These are phyloP conservation scores for Rutstroemia sp. DNA, from an alignment of 2,329 filamentous ascomycete genomes.

Conservation along the genomic window DNA sequence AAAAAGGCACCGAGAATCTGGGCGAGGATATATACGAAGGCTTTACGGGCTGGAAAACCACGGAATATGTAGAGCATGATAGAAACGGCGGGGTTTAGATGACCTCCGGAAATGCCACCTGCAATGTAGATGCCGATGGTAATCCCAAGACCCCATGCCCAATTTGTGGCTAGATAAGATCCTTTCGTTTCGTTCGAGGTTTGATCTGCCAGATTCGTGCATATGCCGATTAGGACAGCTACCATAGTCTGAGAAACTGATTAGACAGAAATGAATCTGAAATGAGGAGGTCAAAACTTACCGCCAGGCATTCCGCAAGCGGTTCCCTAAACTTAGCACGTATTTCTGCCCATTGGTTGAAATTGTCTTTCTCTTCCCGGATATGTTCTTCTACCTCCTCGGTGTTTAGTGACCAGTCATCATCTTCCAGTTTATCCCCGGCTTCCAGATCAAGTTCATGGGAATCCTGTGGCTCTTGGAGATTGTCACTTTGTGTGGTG, in stretches of 20 bases:
- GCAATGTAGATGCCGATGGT: slow-evolving; percentile 43
- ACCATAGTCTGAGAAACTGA: slow-evolving; percentile 10
- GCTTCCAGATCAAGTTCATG: slow-evolving; percentile 1
- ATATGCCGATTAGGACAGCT: slow-evolving; percentile 37
- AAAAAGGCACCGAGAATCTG: slow-evolving; percentile 45
- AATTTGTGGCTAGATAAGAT: slow-evolving; percentile 37
- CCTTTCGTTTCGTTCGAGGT: slow-evolving; percentile 24
- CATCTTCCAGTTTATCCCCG: slow-evolving; percentile 1
- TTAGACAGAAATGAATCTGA: too few relatives aligned
- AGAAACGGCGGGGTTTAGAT: slow-evolving; percentile 38
- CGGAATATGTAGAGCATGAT: slow-evolving; percentile 40
- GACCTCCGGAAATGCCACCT: slow-evolving; percentile 40
- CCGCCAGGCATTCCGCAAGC: slow-evolving; percentile 42
- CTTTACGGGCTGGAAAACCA: slow-evolving; percentile 44
- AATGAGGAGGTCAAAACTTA: slow-evolving; percentile 7
- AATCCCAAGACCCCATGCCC: slow-evolving; percentile 46
- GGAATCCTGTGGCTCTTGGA: neutral
- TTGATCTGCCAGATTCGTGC: slow-evolving; percentile 37
- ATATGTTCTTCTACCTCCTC: slow-evolving; percentile 15
- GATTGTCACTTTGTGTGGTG: neutral
- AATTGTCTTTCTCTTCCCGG: slow-evolving; percentile 3
- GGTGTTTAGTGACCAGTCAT: slow-evolving; percentile 11
- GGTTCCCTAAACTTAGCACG: slow-evolving; percentile 43
- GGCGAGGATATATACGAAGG: slow-evolving; percentile 41
- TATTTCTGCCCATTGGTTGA: slow-evolving; percentile 34